Evolutionary conservation across 116 monocot species (phyloP).

Genomic region (Phalaenopsis hybrid): DNA sequence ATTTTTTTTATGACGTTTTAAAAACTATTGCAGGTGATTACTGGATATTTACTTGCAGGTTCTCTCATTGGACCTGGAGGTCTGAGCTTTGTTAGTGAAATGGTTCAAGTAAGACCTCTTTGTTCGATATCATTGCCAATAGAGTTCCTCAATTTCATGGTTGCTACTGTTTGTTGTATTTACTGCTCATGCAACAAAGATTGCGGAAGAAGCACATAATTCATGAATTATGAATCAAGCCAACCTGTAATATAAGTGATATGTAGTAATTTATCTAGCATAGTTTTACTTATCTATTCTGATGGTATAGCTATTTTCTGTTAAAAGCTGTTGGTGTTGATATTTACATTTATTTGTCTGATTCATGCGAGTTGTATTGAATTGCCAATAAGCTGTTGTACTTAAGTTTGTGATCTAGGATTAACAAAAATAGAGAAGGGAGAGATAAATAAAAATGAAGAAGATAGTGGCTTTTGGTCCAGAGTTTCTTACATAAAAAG

Average conservation of each 20-base stretch:
- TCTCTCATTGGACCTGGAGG: slow-evolving; percentile 95
- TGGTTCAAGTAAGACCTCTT: slow-evolving; percentile 98
- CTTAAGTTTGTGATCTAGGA: background rate
- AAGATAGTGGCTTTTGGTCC: background rate
- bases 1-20: background rate
- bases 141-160: background rate
- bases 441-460: background rate
- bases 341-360: background rate
- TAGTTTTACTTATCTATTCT: background rate
- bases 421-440: background rate
- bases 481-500: background rate
- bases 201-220: background rate
- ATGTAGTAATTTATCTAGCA: background rate
- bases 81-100: slow-evolving; percentile 92
- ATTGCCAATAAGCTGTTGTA: background rate
- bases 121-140: background rate
- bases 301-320: slow-evolving; percentile 1
- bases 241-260: background rate
- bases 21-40: slow-evolving; percentile 64
- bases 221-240: background rate
- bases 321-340: background rate
- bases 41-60: slow-evolving; percentile 94
- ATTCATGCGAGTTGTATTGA: background rate
- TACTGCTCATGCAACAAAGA: background rate
- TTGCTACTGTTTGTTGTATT: background rate